These are phyloP conservation scores for Tetracladium marchalianum DNA, from an alignment of 495 filamentous ascomycete genomes.

Conservation along the genomic window DNA sequence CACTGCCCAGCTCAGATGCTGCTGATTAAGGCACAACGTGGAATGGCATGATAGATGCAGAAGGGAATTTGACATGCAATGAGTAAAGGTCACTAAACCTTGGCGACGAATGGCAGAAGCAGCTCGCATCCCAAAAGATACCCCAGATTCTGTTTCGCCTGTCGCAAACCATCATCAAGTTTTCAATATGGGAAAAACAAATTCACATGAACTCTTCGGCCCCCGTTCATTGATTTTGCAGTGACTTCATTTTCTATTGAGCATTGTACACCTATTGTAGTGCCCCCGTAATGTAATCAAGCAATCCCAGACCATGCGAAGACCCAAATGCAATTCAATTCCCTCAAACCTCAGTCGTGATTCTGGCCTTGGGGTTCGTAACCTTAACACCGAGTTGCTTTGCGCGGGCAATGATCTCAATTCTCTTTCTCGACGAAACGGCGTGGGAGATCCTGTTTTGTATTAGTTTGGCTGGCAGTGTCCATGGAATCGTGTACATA, in stretches of 20 bases:
- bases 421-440: slow-evolving; percentile 95
- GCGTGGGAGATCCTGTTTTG: slow-evolving; percentile 77
- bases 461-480: slow-evolving; percentile 5
- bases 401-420: slow-evolving; percentile 90
- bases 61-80: too few species aligned
- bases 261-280: slow-evolving; percentile 17
- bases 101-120: too few species aligned
- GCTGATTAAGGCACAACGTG: too few species aligned
- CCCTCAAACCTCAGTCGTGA: slow-evolving; percentile 88
- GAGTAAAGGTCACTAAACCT: too few species aligned
- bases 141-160: too few species aligned
- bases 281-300: slow-evolving; percentile 16
- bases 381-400: slow-evolving; percentile 99
- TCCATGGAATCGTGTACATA: slow-evolving; percentile 39
- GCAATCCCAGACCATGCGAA: slow-evolving; percentile 20
- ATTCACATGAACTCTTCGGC: too few species aligned
- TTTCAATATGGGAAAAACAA: too few species aligned
- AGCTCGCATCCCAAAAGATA: too few species aligned
- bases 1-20: too few species aligned
- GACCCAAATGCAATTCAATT: slow-evolving; percentile 18
- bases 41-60: too few species aligned
- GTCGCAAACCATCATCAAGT: too few species aligned
- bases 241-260: slow-evolving; percentile 18
- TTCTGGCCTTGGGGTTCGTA: slow-evolving; percentile 96
- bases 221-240: neutral